Base-by-base conservation (phyloP, 371 early-diverging fungal genomes). In the Mortierella sp. region DNA sequence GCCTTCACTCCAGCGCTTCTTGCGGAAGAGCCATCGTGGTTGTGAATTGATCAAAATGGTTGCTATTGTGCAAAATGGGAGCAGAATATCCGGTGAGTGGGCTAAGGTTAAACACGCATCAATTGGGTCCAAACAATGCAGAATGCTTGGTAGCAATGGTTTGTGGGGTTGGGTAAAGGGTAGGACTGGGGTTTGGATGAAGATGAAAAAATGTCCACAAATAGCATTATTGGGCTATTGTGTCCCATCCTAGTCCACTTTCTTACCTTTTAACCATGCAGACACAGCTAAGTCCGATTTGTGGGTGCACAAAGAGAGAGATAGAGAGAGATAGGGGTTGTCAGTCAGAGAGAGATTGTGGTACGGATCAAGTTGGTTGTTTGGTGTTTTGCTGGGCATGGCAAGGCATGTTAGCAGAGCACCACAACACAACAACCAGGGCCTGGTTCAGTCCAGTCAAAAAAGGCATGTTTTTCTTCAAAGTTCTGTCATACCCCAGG, bases 11-110 rank as follows among this genome's bases (percentile, higher is more conserved):
- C 77, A 76, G 0, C 77, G 57, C 28, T 62, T 76, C 62, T 76
- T 76, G 61, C 77, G 69, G 57, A 76, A 76, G 49, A 76, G 69
- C 77, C 77, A 76, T 41, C 77, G 56, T 25, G 77, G 77, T 34
- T 76, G 77, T 39, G 77, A 76, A 34, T 76, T 76, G 66, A 76
- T 76, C 46, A 76, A 47, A 45, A 76, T 76, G 3, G 77, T 76
- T 27, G 77, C 77, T 71, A 56, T 50, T 29, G 2, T 24, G 16
- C 2, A 7, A 3, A 25, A 41, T 22, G 40, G 27, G 21, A 27
- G 51, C 3, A 28, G 5, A 14, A 14, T 29, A 28, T 50, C 28
- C 28, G 27, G 13, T 5, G 22, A 7, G 24, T 13, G 25, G 25
- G 25, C 24, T 43, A 40, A n/a, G n/a, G n/a, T n/a, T n/a, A n/a